A percentile compares a stretch with the other conserved stretches of the same genome.
Conservation (phyloP, 805 yeast species). For the Wickerhamiella australiensis region DNA sequence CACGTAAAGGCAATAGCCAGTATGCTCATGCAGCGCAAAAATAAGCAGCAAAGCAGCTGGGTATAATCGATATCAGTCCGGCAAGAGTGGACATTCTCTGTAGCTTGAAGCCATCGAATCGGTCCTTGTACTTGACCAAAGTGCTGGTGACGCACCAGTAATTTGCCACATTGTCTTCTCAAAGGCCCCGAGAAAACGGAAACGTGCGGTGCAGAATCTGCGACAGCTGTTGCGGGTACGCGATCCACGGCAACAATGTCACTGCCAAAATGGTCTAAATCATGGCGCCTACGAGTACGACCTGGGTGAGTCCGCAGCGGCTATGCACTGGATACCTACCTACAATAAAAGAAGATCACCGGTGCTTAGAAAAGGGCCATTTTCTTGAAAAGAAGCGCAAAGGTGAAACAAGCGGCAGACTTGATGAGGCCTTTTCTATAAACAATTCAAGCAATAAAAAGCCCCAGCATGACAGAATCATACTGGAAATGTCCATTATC, state of each 20-base stretch:
- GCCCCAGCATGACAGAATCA: constrained; percentile 88
- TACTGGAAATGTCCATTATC: constrained; percentile 98
- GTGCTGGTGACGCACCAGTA: constrained; percentile 94
- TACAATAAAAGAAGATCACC: constrained; percentile 69
- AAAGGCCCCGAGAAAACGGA: constrained; percentile 86
- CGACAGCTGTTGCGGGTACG: constrained; percentile 35
- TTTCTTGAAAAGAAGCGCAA: constrained; percentile 77
- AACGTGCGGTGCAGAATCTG: constrained; percentile 62
- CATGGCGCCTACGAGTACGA: constrained; percentile 50
- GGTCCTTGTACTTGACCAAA: constrained; percentile 51
- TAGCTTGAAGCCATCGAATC: constrained; percentile 45
- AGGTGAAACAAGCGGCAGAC: constrained; percentile 67
- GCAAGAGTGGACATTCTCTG: constrained; percentile 37
- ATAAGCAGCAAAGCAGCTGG: constrained; percentile 42
- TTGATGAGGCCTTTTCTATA: constrained; percentile 44
- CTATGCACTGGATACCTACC: constrained; percentile 34
- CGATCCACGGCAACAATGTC: constrained; percentile 49
- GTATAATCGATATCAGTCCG: constrained; percentile 37
- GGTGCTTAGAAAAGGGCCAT: constrained; percentile 94
- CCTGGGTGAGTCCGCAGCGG: constrained; percentile 35
- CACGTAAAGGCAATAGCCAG: constrained; percentile 67
- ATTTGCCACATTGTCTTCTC: constrained; percentile 95
- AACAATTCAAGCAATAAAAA: constrained; percentile 57
- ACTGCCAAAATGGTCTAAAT: constrained; percentile 44
- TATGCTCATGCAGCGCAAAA: constrained; percentile 27